Evolutionary conservation across 257 asterid genomes (phyloP), one percentile per base, ranked within the genome.

Genomic region (Lithospermum erythrorhizon): DNA sequence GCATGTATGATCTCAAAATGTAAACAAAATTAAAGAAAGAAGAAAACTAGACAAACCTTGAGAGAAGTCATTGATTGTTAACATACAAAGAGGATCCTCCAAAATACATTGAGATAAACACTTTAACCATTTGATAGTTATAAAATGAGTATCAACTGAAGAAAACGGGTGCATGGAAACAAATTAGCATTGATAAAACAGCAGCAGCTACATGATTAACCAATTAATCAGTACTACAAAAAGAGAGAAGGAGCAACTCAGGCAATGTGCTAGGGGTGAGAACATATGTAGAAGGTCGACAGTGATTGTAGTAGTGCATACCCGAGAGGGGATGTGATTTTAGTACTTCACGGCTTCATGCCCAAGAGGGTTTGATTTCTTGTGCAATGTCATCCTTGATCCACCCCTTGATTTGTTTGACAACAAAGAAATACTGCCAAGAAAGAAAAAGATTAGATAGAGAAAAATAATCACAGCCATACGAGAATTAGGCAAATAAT

Each of bases 381-480:
- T 58, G 69, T 53, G 77, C 76, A 64, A 73, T 72, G 69, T 90
- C 98, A 3, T 68, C 62, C 75, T 67, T 81, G 80, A 87, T 85
- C 68, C 69, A 59, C 82, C 64, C 76, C 79, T 78, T 80, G 20
- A 87, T 85, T 64, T 83, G 81, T 72, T 81, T 79, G 79, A 90
- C 70, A 9, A 90, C 72, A 54, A 83, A 67, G 63, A 90, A 71
- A 66, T 87, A 87, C 98, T 87, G 95, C 52, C 23, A 35, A 57
- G 7, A 67, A 41, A 47, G n/a, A 41, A 22, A 23, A 15, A 18
- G 45, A 27, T 58, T 20, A 16, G 62, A 20, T 21, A 24, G 61
- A 24, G 21, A 67, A 56, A 22, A 56, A 22, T 54, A 27, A 52
- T n/a, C 61, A 30, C 41, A 59, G 0, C 22, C 53, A 63, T 58